These are phyloP conservation scores for Ascochyta koolunga DNA, from an alignment of 2,329 filamentous ascomycete genomes.

Conservation along the genomic window DNA sequence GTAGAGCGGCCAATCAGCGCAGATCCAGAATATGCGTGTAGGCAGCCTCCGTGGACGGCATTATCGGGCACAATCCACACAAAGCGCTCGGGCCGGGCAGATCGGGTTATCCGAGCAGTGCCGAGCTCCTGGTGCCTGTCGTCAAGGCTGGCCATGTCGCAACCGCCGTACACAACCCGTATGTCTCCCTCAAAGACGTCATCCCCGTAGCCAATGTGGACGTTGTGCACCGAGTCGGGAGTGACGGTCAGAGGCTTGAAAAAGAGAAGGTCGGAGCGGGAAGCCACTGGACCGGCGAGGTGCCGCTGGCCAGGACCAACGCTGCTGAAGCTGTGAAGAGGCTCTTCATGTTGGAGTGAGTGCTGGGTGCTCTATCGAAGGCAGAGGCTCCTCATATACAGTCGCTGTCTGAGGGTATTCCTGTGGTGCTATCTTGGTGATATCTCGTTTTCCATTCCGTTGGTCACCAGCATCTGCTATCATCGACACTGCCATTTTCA, in stretches of 20 bases:
- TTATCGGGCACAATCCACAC: conserved; percentile 56
- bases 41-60: conserved; percentile 48
- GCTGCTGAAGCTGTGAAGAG: conserved; percentile 33
- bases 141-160: conserved; percentile 42
- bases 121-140: conserved; percentile 55
- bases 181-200: conserved; percentile 52
- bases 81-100: conserved; percentile 52
- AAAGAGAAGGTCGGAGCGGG: conserved; percentile 37
- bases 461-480: conserved; percentile 28
- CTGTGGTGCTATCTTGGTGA: not conserved
- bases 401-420: not conserved
- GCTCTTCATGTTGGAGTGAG: conserved; percentile 31
- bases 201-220: conserved; percentile 53
- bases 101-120: conserved; percentile 42
- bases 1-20: conserved; percentile 51
- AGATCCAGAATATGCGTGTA: conserved; percentile 53
- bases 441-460: conserved; percentile 15
- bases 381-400: conserved; percentile 23
- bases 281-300: conserved; percentile 25
- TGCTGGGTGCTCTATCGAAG: conserved; percentile 1
- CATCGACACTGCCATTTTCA: conserved; percentile 3
- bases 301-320: conserved; percentile 33
- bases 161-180: conserved; percentile 54
- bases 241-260: conserved; percentile 44
- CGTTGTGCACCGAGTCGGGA: conserved; percentile 55